A percentile compares a stretch with the other conserved stretches of the same genome.
Evolutionary conservation across 257 asterid genomes (phyloP).

Genomic region (Solanum gandarillasii): DNA sequence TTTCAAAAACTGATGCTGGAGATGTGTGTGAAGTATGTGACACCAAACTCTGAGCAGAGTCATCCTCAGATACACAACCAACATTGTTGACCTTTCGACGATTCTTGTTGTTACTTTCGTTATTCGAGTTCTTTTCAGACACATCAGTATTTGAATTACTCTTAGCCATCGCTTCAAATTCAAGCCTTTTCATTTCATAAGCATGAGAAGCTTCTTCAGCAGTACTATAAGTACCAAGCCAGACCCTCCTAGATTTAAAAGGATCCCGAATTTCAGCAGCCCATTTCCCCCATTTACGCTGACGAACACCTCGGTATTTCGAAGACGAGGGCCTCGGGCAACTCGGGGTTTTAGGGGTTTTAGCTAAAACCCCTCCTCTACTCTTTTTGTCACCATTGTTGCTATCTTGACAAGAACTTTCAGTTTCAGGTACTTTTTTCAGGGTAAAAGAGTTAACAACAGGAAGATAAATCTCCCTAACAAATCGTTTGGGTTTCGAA

Average conservation of each 20-base stretch:
- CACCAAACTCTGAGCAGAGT: constrained; percentile 34
- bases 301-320: constrained; percentile 15
- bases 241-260: neutral
- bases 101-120: neutral
- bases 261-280: constrained; percentile 25
- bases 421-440: constrained; percentile 11
- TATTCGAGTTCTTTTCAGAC: constrained; percentile 14
- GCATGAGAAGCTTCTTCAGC: constrained; percentile 20
- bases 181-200: constrained; percentile 11
- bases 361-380: constrained; percentile 6
- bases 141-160: neutral
- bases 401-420: constrained; percentile 35
- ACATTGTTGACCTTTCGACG: neutral
- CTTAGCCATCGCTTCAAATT: constrained; percentile 2
- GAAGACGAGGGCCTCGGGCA: constrained; percentile 1
- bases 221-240: constrained; percentile 20
- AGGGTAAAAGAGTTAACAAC: neutral
- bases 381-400: constrained; percentile 24
- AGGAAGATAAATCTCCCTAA: constrained; percentile 43
- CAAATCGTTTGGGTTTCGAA: constrained; percentile 32
- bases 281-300: constrained; percentile 19
- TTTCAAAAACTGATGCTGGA: constrained; percentile 43
- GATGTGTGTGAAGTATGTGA: constrained; percentile 43
- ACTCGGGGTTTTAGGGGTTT: neutral
- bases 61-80: constrained; percentile 18